Evolutionary conservation across 1,284 basidiomycete genomes (phyloP).

Genomic region (Malassezia brasiliensis): DNA sequence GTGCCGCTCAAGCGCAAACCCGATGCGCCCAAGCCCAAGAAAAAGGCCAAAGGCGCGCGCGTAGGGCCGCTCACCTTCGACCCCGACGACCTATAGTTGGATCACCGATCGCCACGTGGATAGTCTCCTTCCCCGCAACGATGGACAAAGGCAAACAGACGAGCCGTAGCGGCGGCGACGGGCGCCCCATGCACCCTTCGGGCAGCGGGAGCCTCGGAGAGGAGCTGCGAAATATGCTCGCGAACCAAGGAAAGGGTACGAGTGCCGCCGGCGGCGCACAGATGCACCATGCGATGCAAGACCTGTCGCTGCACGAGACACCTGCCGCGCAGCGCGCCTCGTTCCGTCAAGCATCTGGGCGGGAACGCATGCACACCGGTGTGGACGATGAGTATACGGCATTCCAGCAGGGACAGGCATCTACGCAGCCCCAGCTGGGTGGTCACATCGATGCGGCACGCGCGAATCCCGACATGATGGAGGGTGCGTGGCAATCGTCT

Average conservation of each 20-base stretch:
- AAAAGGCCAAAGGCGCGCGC: neutral
- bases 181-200: neutral
- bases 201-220: slow-evolving; percentile 1
- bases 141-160: slow-evolving; percentile 7
- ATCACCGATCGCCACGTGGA: neutral
- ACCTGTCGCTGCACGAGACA: neutral
- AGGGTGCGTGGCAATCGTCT: slow-evolving; percentile 10
- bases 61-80: slow-evolving; percentile 14
- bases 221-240: slow-evolving; percentile 4
- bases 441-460: neutral
- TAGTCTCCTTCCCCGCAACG: neutral
- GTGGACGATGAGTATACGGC: slow-evolving; percentile 1
- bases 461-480: slow-evolving; percentile 3
- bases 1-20: slow-evolving; percentile 5
- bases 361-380: neutral
- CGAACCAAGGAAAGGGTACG: slow-evolving; percentile 3
- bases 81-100: slow-evolving; percentile 3
- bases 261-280: neutral
- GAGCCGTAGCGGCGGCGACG: neutral
- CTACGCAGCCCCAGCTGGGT: neutral
- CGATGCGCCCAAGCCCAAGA: neutral
- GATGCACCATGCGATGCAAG: slow-evolving; percentile 4
- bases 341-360: neutral
- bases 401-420: neutral
- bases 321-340: neutral